Base-by-base conservation (phyloP, 2,329 filamentous ascomycete species). In the Fusarium goolgardi region DNA sequence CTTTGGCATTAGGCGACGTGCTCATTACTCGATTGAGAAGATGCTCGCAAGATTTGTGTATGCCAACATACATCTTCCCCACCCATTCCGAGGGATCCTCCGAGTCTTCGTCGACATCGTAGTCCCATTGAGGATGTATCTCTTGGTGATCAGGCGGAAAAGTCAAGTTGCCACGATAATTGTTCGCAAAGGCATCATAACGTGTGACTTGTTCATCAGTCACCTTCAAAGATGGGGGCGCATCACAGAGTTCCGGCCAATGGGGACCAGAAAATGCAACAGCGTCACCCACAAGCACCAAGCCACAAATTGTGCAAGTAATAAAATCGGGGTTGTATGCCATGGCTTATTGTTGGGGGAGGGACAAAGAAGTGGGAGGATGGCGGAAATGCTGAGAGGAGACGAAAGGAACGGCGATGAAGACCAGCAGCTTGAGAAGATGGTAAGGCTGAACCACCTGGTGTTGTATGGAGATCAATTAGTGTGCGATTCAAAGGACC, bases 221-320 rank as follows among this genome's bases (percentile, higher is more conserved):
- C 23, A 50, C 52, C 10, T n/a, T 34, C 4, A 53, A 23, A 10
- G 43, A 31, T 18, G 57, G 39, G 15, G 13, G 11, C 6, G 12
- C 3, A 12, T 2, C 6, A 3, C 35, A 21, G 35, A 39, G 35
- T 21, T 25, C 11, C 13, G 51, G 57, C 57, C 51, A 60, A 15
- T 60, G 44, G 5, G 57, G 51, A 0, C 57, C 57, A 5, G 4
- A 12, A 2, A 44, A 31, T 0, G 46, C 52, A 31, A 56, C 31
- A 10, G 44, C 41, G 13, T 2, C 8, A 0, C 25, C 13, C 1
- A 29, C 23, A n/a, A 6, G 11, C 16, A 63, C 31, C 5, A 39
- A 21, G 4, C 50, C 60, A 4, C 60, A 63, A 15, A 61, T 60
- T 11, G 60, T 63, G 40, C 60, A 63, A 9, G 35, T 35, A 6